Evolutionary conservation across 1,139 yeast genomes (phyloP).

Genomic region (Debaryomyces sp.): DNA sequence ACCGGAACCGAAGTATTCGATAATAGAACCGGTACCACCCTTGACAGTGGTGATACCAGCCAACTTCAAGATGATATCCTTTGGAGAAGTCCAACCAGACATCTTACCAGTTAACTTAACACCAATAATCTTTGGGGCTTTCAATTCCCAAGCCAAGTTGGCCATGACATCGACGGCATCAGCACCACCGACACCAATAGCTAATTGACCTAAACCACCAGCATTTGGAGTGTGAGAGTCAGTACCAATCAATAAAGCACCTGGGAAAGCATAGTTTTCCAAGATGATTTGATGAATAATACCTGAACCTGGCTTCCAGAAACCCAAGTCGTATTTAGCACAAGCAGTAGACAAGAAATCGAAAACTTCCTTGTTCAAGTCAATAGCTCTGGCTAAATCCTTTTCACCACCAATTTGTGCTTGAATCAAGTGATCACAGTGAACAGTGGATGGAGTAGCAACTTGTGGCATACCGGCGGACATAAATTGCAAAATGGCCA

Average conservation of each 20-base stretch:
- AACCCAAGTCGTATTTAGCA: conserved; percentile 97
- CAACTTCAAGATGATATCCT: conserved; percentile 92
- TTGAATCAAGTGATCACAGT: conserved; percentile 98
- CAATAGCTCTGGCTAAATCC: conserved; percentile 93
- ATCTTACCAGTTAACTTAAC: conserved; percentile 94
- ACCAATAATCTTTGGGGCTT: conserved; percentile 97
- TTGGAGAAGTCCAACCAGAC: conserved; percentile 98
- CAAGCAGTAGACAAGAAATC: conserved; percentile 93
- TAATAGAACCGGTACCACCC: conserved; percentile 99
- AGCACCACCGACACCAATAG: conserved; percentile 99
- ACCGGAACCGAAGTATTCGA: conserved; percentile 95
- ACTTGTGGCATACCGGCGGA: conserved; percentile 94
- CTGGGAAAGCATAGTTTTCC: conserved; percentile 98
- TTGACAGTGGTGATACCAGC: conserved; percentile 98
- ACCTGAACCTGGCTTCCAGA: conserved; percentile 99
- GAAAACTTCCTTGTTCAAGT: conserved; percentile 93
- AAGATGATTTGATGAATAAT: conserved; percentile 96
- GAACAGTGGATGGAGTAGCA: conserved; percentile 96
- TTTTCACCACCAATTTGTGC: conserved; percentile 93
- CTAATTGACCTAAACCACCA: conserved; percentile 98
- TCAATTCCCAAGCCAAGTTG: conserved; percentile 94
- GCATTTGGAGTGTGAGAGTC: conserved; percentile 99
- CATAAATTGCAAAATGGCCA: conserved; percentile 99
- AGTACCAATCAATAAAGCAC: conserved; percentile 95
- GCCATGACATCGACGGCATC: conserved; percentile 99